Evolutionary conservation across 352 stramenopile species (phyloP).

Genomic region (Phytophthora tubulina): DNA sequence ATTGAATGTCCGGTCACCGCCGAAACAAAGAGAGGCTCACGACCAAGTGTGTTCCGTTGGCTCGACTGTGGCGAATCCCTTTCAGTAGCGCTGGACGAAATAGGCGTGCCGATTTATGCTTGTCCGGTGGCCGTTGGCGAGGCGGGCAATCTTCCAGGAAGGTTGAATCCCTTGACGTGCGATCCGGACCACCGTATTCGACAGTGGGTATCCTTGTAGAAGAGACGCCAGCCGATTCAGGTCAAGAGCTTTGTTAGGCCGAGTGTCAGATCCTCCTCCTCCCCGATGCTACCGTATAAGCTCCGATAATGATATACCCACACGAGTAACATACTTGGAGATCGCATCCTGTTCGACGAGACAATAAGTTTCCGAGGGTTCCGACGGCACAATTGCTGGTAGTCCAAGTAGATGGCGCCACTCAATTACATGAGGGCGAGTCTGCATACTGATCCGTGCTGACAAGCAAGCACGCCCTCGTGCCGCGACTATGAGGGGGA

Average conservation of each 20-base stretch:
- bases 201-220: not conserved
- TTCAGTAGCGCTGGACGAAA: not conserved
- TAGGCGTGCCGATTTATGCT: slow-evolving; percentile 15
- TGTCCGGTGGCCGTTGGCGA: not conserved
- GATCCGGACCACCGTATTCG: not conserved
- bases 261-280: not conserved
- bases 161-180: not conserved
- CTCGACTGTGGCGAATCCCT: slow-evolving; percentile 23
- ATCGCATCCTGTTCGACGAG: not conserved
- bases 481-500: not conserved
- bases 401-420: too few species aligned
- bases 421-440: too few species aligned
- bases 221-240: not conserved
- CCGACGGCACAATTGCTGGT: too few species aligned
- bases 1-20: slow-evolving; percentile 13
- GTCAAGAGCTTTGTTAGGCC: slow-evolving; percentile 13
- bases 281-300: not conserved
- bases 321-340: not conserved
- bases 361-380: too few species aligned
- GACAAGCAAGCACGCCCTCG: not conserved
- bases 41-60: slow-evolving; percentile 14
- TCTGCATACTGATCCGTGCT: not conserved
- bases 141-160: not conserved
- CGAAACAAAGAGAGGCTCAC: slow-evolving; percentile 6
- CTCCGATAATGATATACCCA: not conserved